A percentile compares a stretch with the other conserved stretches of the same genome.
These are phyloP conservation scores for Rubroboletus pulcherrimus DNA, from an alignment of 768 basidiomycete genomes.

Conservation along the genomic window DNA sequence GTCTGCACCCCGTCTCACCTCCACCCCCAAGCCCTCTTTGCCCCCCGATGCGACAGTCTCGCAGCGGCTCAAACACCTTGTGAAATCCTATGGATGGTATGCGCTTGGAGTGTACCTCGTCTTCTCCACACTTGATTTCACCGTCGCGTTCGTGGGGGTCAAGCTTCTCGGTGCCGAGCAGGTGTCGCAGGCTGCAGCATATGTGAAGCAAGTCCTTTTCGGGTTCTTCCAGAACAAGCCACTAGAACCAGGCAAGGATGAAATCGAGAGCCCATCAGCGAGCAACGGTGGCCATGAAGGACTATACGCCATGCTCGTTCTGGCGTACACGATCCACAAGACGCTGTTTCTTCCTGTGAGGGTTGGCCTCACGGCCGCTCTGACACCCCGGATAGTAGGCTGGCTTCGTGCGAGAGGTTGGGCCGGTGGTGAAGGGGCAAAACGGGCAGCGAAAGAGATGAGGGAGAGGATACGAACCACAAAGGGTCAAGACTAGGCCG, in stretches of 20 bases:
- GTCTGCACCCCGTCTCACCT: conserved; percentile 46
- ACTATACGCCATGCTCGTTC: conserved; percentile 85
- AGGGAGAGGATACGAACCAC: conserved; percentile 32
- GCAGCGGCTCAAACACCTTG: conserved; percentile 73
- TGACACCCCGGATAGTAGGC: conserved; percentile 81
- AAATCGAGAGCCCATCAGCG: conserved; percentile 44
- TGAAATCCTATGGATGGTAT: conserved; percentile 94
- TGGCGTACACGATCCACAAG: conserved; percentile 97
- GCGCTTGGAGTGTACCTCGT: conserved; percentile 86
- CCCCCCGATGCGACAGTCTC: conserved; percentile 57
- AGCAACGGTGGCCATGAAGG: conserved; percentile 55
- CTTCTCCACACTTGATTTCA: conserved; percentile 75
- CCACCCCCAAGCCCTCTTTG: conserved; percentile 29
- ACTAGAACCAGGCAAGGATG: conserved; percentile 65
- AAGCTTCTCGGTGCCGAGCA: conserved; percentile 88
- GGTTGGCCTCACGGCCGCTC: conserved; percentile 80
- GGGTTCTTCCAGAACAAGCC: conserved; percentile 49
- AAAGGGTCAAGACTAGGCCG: conserved; percentile 20
- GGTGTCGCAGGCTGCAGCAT: conserved; percentile 64
- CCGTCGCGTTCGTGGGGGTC: conserved; percentile 78
- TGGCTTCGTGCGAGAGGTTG: conserved; percentile 83
- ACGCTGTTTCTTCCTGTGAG: conserved; percentile 86
- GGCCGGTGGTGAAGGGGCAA: conserved; percentile 70
- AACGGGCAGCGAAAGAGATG: conserved; percentile 52
- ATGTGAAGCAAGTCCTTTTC: conserved; percentile 48